phyloP scores from a whole-genome alignment of 1,139 yeast genomes.

The Blastobotrys persicus region DNA sequence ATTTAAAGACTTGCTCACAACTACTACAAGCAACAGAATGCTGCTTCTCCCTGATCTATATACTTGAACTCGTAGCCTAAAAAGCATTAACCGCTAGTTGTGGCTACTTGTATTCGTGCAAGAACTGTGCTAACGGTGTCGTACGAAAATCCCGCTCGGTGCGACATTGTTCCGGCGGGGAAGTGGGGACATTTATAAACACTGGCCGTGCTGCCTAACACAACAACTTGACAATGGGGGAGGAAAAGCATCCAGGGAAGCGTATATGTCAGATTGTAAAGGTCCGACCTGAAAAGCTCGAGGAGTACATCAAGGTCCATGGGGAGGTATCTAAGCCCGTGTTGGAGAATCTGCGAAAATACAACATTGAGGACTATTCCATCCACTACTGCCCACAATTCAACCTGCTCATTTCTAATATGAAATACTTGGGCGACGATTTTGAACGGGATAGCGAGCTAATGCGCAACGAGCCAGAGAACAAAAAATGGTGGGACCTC shows the following conservation, averaged over 20 bases:
- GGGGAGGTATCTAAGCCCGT: slow-evolving; percentile 35
- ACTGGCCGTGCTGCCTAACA: too few species aligned
- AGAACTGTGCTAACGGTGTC: too few species aligned
- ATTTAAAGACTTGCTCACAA: background rate
- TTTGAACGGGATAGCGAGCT: slow-evolving; percentile 38
- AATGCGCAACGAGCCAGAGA: slow-evolving; percentile 38
- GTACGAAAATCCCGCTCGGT: too few species aligned
- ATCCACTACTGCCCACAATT: slow-evolving; percentile 38
- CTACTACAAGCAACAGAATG: background rate
- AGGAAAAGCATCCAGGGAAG: slow-evolving; percentile 22
- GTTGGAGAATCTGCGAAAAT: slow-evolving; percentile 34
- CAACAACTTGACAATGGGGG: slow-evolving; percentile 3
- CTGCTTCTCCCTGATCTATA: too few species aligned
- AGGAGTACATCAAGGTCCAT: slow-evolving; percentile 39
- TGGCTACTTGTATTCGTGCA: too few species aligned
- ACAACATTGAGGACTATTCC: slow-evolving; percentile 43
- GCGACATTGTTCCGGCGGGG: too few species aligned
- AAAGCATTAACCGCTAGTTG: too few species aligned
- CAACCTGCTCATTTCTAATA: slow-evolving; percentile 36
- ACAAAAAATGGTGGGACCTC: slow-evolving; percentile 42
- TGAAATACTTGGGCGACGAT: slow-evolving; percentile 40
- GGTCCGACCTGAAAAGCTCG: slow-evolving; percentile 39
- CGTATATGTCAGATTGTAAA: slow-evolving; percentile 42
- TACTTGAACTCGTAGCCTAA: too few species aligned
- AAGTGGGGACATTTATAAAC: background rate